Evolutionary conservation across 768 basidiomycete genomes (phyloP), one percentile per base, ranked within the genome.

Genomic region (Pholiota molesta): DNA sequence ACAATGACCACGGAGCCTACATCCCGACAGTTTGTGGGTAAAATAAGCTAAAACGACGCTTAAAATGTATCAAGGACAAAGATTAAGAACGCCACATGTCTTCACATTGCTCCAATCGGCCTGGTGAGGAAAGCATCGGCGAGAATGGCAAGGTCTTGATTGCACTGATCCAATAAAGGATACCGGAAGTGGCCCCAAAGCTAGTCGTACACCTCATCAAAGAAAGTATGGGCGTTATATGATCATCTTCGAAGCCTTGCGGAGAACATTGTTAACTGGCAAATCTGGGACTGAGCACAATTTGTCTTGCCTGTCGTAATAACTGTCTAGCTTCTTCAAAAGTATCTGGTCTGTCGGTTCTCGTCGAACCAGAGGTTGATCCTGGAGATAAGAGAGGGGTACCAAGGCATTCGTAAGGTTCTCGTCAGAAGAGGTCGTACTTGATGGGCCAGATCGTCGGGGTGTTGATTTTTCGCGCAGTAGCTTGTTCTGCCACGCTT

Each of bases 331-430:
- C 40, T 44, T 53, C 74, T 79, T 79, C 10, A 81, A 72, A 7
- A 76, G 72, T 63, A 78, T 80, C 61, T 81, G 79, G 59, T 92
- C 90, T 55, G 88, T 77, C 1, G 89, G 88, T 66, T 91, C 86
- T 57, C 90, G 83, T 68, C 86, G 84, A 49, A 82, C 83, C 31
- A 86, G 86, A 16, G 88, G 81, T 40, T 84, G 79, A 49, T 82
- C 83, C 71, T 89, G 82, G 47, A 90, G 81, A 72, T 89, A 91
- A n/a, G 84, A 79, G 7, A 91, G 78, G 23, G 90, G 90, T 16
- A 88, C 88, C 28, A 91, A 83, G 52, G 68, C 66, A 53, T 75
- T 73, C 55, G 59, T 29, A 45, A 64, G 69, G 19, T 60, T 71
- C 26, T 76, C 73, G 55, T 75, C 73, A 23, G 74, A 73, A 3